Percentiles rank a stretch among this genome's conserved stretches.
These are phyloP conservation scores for Tetrapisispora arboricola DNA, from an alignment of 805 yeast species.

Conservation along the genomic window DNA sequence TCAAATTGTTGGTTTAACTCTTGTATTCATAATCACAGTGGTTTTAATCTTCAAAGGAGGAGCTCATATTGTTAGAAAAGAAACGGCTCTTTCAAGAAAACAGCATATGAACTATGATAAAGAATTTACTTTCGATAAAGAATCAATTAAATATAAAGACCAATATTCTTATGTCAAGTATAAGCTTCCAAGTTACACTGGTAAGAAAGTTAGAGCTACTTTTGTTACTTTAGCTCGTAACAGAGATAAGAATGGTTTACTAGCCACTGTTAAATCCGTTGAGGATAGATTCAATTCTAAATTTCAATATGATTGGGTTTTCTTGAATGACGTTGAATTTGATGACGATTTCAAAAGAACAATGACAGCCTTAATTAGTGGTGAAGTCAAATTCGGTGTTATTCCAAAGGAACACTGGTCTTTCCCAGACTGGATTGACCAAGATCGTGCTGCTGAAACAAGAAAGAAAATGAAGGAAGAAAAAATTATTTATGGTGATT, in stretches of 20 bases:
- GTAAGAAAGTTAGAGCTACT: conserved; percentile 24
- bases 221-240: conserved; percentile 60
- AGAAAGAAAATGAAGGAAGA: conserved; percentile 41
- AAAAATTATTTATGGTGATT: conserved; percentile 60
- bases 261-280: conserved; percentile 54
- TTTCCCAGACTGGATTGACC: conserved; percentile 75
- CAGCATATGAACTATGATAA: not conserved
- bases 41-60: not conserved
- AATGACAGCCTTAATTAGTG: conserved; percentile 48
- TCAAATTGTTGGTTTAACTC: not conserved
- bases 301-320: conserved; percentile 86
- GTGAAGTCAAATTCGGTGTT: conserved; percentile 59
- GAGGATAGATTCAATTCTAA: conserved; percentile 73
- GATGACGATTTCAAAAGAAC: conserved; percentile 53
- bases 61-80: not conserved
- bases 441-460: conserved; percentile 51
- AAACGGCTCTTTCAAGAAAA: conserved; percentile 2
- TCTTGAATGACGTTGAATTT: conserved; percentile 73
- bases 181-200: not conserved
- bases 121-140: not conserved
- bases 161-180: conserved; percentile 2
- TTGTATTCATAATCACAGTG: not conserved
- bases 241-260: conserved; percentile 45
- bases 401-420: conserved; percentile 83
- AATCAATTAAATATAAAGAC: conserved; percentile 1